Base-by-base conservation (phyloP, 2,329 filamentous ascomycete species). In the Penicillium frequentans region DNA sequence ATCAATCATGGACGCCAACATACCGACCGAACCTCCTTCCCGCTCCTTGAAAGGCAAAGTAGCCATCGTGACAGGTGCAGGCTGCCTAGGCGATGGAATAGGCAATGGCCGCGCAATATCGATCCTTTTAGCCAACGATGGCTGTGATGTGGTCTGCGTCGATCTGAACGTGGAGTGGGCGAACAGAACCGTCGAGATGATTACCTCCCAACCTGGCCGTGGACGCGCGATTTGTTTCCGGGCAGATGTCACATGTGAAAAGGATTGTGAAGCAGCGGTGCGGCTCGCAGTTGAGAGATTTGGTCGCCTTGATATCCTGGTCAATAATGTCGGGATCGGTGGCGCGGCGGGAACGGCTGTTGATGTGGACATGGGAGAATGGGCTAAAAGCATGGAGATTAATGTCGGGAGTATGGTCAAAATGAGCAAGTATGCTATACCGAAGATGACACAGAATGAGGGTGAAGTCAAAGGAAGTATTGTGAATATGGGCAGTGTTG, bases 371-470 rank as follows among this genome's bases (percentile, higher is more conserved):
- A 81, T 86, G 76, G 78, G 70, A 0, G 75, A 78, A 11, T 90
- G 84, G 84, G 76, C 81, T 0, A 77, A 77, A 50, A 79, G 81
- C 0, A 77, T 89, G 54, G 79, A 86, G 45, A 74, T 88, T 47
- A 89, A 89, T 64, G 83, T 89, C 4, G 80, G 79, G 5, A 86
- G 82, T 63, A 89, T 89, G 86, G 81, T 88, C 29, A 75, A 82
- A 54, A 88, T 89, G 84, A 75, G 77, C 19, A 86, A 87, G 64
- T 82, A 83, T 62, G 80, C 81, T 0, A 81, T 89, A 29, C 86
- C 86, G 0, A 81, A 75, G 3, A 89, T 89, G 86, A 60, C 62
- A 24, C 77, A 75, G 54, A 86, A 87, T 54, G 73, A 78, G 7
- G 75, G 75, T 0, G 75, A 80, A 35, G 65, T 73, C 52, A 61